Percentiles rank a stretch among this genome's conserved stretches.
Evolutionary conservation across 441 rosid species (phyloP).

Genomic region (Mallotus repandus): DNA sequence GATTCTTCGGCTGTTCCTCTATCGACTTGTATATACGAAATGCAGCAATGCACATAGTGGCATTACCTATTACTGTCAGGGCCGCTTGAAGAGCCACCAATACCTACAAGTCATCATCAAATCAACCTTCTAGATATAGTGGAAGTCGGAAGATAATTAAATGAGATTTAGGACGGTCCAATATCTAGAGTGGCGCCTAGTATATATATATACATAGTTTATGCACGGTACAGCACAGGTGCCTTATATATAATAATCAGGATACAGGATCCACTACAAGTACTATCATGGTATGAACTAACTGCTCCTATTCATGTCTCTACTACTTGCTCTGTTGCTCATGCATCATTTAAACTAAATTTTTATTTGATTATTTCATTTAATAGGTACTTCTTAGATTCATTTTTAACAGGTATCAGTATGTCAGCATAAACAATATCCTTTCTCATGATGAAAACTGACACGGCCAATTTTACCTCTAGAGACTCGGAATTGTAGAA

Average conservation of each 20-base stretch:
- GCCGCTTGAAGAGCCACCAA: constrained; percentile 88
- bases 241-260: background rate
- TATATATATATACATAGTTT: background rate
- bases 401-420: background rate
- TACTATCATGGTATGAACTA: background rate
- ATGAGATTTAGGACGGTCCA: background rate
- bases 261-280: background rate
- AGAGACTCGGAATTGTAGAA: constrained; percentile 86
- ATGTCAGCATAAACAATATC: background rate
- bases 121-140: background rate
- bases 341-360: constrained; percentile 3
- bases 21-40: constrained; percentile 58
- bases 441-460: background rate
- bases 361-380: background rate
- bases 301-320: no score
- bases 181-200: background rate
- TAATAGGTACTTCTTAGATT: background rate
- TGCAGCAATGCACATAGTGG: constrained; percentile 81
- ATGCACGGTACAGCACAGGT: background rate
- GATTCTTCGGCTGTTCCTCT: constrained; percentile 43
- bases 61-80: constrained; percentile 71
- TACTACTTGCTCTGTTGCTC: background rate
- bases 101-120: constrained; percentile 36
- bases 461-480: constrained; percentile 52
- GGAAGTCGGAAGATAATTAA: background rate